Conservation (phyloP, 2,329 filamentous ascomycete genomes). For the Pseudogymnoascus sp. region DNA sequence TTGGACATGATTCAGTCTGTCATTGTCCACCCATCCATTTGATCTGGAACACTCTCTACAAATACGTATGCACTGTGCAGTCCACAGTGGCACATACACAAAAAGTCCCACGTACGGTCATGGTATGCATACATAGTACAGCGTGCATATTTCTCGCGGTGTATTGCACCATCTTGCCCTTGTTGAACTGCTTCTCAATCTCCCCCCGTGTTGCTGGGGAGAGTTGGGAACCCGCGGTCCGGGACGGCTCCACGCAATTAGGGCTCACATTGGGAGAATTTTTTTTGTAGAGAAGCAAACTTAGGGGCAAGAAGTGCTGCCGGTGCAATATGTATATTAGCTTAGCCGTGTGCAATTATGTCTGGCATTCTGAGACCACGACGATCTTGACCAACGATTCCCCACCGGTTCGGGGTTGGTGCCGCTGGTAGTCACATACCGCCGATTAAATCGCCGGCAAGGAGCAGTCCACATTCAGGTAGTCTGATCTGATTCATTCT, state of each 20-base stretch:
- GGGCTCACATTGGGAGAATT: neutral
- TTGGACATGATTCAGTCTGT: neutral
- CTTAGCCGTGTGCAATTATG: neutral
- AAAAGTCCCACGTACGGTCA: neutral
- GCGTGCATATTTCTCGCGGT: neutral
- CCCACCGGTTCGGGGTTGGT: constrained; percentile 1
- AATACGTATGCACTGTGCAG: neutral
- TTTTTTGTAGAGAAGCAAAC: neutral
- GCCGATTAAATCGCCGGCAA: neutral
- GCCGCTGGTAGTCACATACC: neutral
- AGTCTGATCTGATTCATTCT: neutral
- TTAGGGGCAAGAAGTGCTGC: neutral
- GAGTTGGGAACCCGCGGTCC: no score
- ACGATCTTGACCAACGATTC: neutral
- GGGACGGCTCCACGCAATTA: neutral
- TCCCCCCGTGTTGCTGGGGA: neutral
- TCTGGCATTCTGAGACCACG: neutral
- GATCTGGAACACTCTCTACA: neutral
- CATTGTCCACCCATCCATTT: neutral
- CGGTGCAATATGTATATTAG: neutral
- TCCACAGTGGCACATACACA: neutral
- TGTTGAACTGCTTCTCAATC: neutral
- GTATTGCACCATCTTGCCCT: neutral
- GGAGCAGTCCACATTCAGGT: neutral
- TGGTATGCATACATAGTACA: neutral